phyloP scores from a whole-genome alignment of 2,329 filamentous ascomycete species.

The Cadophora sp. region DNA sequence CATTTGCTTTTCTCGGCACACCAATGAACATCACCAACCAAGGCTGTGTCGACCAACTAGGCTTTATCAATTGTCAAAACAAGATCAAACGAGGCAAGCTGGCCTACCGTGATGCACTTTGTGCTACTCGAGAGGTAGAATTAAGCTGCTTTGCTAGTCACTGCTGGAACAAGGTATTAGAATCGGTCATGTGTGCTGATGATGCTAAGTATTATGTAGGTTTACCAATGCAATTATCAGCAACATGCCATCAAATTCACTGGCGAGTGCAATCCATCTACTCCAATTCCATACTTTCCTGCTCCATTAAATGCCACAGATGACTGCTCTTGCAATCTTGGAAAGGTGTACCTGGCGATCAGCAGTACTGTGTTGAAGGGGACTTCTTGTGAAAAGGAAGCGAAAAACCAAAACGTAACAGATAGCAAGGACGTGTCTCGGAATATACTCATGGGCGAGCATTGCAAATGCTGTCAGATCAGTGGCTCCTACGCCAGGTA shows the following conservation, averaged over 20 bases:
- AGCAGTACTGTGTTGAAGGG: background rate
- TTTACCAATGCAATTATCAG: background rate
- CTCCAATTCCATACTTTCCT: background rate
- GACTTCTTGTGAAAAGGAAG: background rate
- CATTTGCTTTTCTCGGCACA: too few species aligned
- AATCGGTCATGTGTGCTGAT: background rate
- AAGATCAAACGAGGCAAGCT: background rate
- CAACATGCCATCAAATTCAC: background rate
- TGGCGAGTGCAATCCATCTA: background rate
- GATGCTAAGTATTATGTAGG: background rate
- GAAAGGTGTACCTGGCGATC: background rate
- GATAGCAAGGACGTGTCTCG: background rate
- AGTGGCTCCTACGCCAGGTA: background rate
- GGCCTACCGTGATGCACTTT: background rate
- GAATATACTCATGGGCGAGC: background rate
- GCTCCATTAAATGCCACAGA: background rate
- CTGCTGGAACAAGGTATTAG: background rate
- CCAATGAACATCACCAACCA: background rate
- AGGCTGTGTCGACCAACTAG: background rate
- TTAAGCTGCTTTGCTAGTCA: background rate
- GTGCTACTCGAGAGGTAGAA: background rate
- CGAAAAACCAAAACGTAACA: background rate
- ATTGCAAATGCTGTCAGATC: constrained; percentile 3
- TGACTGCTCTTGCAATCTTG: constrained; percentile 5
- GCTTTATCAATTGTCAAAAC: background rate